A percentile compares a stretch with the other conserved stretches of the same genome.
These are phyloP conservation scores for Ligustrum vulgare DNA, from an alignment of 257 asterid species.

Conservation along the genomic window DNA sequence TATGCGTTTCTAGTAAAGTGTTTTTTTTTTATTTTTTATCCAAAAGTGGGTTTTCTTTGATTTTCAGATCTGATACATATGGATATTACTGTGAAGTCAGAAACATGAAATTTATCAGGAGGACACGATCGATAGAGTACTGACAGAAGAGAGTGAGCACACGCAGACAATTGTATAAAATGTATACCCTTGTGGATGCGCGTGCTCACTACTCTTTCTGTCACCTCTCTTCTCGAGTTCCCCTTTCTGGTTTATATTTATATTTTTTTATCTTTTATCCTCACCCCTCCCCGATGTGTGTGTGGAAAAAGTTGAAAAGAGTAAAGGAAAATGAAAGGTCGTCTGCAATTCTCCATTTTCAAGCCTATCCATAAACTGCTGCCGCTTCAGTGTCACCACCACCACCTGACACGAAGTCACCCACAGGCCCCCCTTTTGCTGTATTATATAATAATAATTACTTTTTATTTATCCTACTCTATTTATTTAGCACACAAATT, in stretches of 20 bases:
- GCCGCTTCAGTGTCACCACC: neutral
- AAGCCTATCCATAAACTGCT: neutral
- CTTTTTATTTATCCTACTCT: no score
- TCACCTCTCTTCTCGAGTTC: constrained; percentile 21
- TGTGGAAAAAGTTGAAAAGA: neutral
- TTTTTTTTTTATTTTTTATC: neutral
- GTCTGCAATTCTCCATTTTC: neutral
- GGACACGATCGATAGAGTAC: constrained; percentile 4
- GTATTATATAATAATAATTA: neutral
- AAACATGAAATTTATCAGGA: neutral
- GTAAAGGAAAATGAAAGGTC: neutral
- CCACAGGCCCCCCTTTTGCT: neutral
- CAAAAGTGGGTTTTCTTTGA: constrained; percentile 21
- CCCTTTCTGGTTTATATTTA: neutral
- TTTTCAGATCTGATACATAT: constrained; percentile 35
- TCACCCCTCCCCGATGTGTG: no score
- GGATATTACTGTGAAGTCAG: neutral
- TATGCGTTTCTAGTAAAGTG: neutral
- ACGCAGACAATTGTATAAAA: constrained; percentile 45
- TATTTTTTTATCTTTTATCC: neutral
- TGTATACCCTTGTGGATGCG: constrained; percentile 30
- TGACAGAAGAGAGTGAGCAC: constrained; percentile 74
- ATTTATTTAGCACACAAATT: no score
- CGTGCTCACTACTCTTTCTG: constrained; percentile 57
- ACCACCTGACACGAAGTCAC: neutral